phyloP scores from a whole-genome alignment of 2,329 filamentous ascomycete species.

The Xylaria sp. region DNA sequence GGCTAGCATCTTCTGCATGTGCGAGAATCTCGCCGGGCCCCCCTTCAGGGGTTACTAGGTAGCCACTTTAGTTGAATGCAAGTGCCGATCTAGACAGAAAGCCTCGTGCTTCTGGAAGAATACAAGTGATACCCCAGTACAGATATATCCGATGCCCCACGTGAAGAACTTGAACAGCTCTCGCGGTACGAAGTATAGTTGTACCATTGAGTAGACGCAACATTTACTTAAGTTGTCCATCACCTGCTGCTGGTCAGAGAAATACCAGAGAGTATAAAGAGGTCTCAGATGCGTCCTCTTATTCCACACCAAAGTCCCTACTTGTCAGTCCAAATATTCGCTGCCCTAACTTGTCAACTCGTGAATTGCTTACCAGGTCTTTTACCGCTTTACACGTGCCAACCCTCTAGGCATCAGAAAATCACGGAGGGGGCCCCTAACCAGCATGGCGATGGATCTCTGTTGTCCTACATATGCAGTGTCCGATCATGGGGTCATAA shows the following conservation, averaged over 20 bases:
- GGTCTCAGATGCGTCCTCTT: too few species aligned
- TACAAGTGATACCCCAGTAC: conserved; percentile 36
- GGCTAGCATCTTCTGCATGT: conserved; percentile 14
- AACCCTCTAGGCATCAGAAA: neutral
- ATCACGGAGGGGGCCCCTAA: neutral
- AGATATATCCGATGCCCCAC: neutral
- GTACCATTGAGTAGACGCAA: too few species aligned
- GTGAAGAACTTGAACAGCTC: neutral
- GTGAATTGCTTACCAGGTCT: neutral
- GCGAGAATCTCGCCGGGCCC: conserved; percentile 17
- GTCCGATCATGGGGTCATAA: neutral
- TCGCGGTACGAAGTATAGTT: neutral
- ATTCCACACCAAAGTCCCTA: neutral
- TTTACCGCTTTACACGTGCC: neutral
- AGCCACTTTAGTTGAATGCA: conserved; percentile 29
- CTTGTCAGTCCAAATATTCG: neutral
- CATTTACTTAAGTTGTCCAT: too few species aligned
- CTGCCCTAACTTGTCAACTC: too few species aligned
- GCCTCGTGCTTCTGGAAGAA: conserved; percentile 17
- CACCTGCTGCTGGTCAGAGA: too few species aligned
- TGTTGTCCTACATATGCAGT: neutral
- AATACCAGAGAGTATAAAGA: too few species aligned
- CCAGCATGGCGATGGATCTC: neutral
- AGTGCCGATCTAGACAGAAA: conserved; percentile 24
- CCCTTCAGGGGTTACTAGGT: conserved; percentile 21